Conservation (phyloP, 495 filamentous ascomycete genomes). For the Jackrogersella minutella region DNA sequence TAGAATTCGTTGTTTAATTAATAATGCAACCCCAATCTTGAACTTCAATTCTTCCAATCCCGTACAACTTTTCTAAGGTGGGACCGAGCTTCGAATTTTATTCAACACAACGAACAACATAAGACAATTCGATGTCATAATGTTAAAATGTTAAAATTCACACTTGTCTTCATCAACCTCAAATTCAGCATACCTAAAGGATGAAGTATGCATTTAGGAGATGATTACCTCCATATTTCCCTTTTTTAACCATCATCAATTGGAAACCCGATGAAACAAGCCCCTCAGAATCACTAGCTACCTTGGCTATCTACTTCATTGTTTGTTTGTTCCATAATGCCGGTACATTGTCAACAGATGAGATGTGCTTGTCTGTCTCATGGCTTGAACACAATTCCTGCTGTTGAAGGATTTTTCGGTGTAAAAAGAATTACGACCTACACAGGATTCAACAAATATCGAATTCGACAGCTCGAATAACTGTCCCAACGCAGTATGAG, state of each 20-base stretch:
- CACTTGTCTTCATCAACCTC: slow-evolving; percentile 1
- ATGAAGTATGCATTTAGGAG: no score
- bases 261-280: not conserved
- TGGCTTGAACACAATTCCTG: not conserved
- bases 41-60: no score
- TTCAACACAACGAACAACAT: slow-evolving; percentile 5
- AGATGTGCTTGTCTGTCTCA: not conserved
- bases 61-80: not conserved
- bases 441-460: not conserved
- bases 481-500: slow-evolving; percentile 5
- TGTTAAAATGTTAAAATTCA: not conserved
- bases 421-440: not conserved
- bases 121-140: not conserved
- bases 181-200: not conserved
- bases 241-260: not conserved
- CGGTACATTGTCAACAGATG: not conserved
- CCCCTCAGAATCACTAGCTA: not conserved
- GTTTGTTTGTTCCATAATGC: not conserved
- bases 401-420: no score
- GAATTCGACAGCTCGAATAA: not conserved
- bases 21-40: slow-evolving; percentile 21
- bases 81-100: not conserved
- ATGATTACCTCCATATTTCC: not conserved
- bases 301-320: not conserved
- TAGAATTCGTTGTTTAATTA: slow-evolving; percentile 33